Base-by-base conservation (phyloP, 1,284 basidiomycete species). In the Stygiomarasmius scandens region DNA sequence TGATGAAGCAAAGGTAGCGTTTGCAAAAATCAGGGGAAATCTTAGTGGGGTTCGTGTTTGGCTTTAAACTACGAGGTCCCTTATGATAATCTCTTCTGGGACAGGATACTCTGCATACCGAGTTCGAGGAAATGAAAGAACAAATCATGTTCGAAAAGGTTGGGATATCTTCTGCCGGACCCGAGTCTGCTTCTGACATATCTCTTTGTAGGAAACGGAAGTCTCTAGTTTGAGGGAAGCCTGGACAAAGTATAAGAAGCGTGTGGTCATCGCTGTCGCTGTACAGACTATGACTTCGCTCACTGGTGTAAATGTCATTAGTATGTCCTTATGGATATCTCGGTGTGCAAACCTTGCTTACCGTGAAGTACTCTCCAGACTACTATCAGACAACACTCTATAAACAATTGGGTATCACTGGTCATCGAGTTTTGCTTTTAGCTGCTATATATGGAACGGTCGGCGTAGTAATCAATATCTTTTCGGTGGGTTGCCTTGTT, bases 71-170 rank as follows among this genome's bases (percentile, higher is more conserved):
- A 5, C 5, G 5, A 32, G n/a, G n/a, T n/a, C n/a, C n/a, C 29
- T 32, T 32, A 32, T 32, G 29, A 32, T 32, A 6, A 6, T 5
- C 29, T 32, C 29, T 32, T 32, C 29, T 23, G 59, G 51, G 44
- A 47, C n/a, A 54, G 6, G 29, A n/a, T n/a, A n/a, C 54, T 11
- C 24, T 60, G 6, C 25, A 56, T 16, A 38, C 36, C 14, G 61
- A 63, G 43, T 63, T 63, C 43, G 61, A 60, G 22, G 59, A 60
- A 27, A 63, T 63, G 61, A 58, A 47, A 43, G 53, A 55, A 32
- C 59, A 61, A 44, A 61, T 61, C 47, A 32, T 55, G 47, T 55
- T 48, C 43, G 59, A 61, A 46, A 58, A 55, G 50, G 58, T 56
- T 12, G 5, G 29, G 29, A 32, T 32, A 32, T 6, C 29, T 12